A percentile compares a stretch with the other conserved stretches of the same genome.
Evolutionary conservation across 2,329 filamentous ascomycete species (phyloP).

Genomic region (Verticillium isaacii): DNA sequence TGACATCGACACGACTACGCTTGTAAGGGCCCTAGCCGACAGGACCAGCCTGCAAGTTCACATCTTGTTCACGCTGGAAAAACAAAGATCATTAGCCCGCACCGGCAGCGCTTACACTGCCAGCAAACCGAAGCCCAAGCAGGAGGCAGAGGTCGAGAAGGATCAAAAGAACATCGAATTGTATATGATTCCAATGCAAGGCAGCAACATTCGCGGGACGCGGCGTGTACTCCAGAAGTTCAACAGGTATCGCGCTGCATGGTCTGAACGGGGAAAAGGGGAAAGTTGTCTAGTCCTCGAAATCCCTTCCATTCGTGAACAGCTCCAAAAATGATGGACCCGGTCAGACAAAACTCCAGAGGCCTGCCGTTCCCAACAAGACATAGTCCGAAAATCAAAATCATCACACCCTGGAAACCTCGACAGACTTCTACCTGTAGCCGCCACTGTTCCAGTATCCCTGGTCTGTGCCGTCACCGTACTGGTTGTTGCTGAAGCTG

Average conservation of each 20-base stretch:
- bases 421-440: conserved; percentile 2
- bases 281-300: not conserved
- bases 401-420: not conserved
- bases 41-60: too few species aligned
- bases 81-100: too few species aligned
- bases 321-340: not conserved
- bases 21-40: too few species aligned
- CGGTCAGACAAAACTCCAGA: not conserved
- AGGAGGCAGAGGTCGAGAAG: not conserved
- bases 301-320: not conserved
- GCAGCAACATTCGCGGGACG: not conserved
- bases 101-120: not conserved
- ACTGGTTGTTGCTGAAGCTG: conserved; percentile 6
- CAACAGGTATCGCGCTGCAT: not conserved
- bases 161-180: not conserved
- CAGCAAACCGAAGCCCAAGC: not conserved
- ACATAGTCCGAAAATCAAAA: not conserved
- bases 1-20: too few species aligned
- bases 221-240: not conserved
- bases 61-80: too few species aligned
- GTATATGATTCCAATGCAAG: not conserved
- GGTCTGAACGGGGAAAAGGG: not conserved
- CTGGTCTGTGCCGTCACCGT: conserved; percentile 7
- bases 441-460: conserved; percentile 8
- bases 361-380: not conserved